Conservation (phyloP, 2,329 filamentous ascomycete genomes). For the Aspergillus pseudoviridinutans region DNA sequence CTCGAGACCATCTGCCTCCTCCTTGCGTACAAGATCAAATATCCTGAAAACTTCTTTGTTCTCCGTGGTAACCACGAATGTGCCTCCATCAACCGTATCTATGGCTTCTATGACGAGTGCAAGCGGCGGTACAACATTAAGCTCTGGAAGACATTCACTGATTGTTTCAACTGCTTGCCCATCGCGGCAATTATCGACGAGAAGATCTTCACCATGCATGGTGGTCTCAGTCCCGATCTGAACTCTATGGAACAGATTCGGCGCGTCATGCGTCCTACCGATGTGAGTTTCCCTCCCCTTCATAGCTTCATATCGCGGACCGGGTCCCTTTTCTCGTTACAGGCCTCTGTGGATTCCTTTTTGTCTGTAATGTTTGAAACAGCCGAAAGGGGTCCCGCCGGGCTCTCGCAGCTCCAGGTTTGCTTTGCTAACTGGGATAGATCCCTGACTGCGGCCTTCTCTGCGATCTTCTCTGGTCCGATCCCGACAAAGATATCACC, state of each 20-base stretch:
- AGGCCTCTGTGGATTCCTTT: not conserved
- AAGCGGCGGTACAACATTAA: slow-evolving; percentile 99
- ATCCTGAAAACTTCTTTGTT: slow-evolving; percentile 99
- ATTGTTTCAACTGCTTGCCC: slow-evolving; percentile 98
- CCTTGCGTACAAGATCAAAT: slow-evolving; percentile 99
- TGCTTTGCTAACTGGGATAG: slow-evolving; percentile 52
- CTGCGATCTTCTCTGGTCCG: slow-evolving; percentile 97
- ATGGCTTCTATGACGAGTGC: slow-evolving; percentile 99
- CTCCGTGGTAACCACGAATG: slow-evolving; percentile 98
- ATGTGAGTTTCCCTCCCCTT: slow-evolving; percentile 62
- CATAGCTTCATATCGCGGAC: slow-evolving; percentile 3
- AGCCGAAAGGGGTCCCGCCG: slow-evolving; percentile 14
- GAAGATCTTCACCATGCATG: slow-evolving; percentile 99
- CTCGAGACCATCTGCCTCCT: slow-evolving; percentile 97
- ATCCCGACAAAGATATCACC: slow-evolving; percentile 98
- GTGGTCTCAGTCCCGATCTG: slow-evolving; percentile 90
- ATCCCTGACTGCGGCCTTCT: slow-evolving; percentile 97
- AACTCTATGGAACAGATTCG: slow-evolving; percentile 99
- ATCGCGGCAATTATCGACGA: slow-evolving; percentile 99
- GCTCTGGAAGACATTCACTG: slow-evolving; percentile 99
- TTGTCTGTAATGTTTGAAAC: slow-evolving; percentile 3
- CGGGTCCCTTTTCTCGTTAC: not conserved
- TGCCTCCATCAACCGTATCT: slow-evolving; percentile 97
- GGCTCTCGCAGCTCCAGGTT: slow-evolving; percentile 30
- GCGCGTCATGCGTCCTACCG: slow-evolving; percentile 96